Evolutionary conservation across 2,329 filamentous ascomycete species (phyloP).

Genomic region (Fusarium algeriense): DNA sequence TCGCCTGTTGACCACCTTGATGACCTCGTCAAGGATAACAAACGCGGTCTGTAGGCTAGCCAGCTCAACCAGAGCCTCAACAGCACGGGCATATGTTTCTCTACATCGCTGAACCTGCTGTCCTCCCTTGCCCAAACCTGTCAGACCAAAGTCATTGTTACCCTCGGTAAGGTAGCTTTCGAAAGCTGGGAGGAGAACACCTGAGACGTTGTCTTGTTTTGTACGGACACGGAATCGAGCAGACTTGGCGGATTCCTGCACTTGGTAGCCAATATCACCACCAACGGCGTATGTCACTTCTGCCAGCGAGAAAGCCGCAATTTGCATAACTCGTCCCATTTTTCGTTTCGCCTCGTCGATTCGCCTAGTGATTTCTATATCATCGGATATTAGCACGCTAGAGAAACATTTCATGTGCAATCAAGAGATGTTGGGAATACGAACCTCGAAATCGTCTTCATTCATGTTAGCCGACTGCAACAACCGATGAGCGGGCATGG

Average conservation of each 20-base stretch:
- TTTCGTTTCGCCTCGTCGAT: conserved; percentile 99
- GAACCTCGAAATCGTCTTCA: conserved; percentile 88
- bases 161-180: conserved; percentile 91
- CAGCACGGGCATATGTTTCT: conserved; percentile 95
- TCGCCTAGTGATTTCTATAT: conserved; percentile 88
- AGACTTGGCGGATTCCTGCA: conserved; percentile 94
- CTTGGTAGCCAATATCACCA: conserved; percentile 95
- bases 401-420: conserved; percentile 6
- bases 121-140: conserved; percentile 94
- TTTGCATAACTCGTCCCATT: conserved; percentile 99
- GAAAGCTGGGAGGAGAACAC: conserved; percentile 92
- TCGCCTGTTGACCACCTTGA: conserved; percentile 98
- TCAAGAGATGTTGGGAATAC: conserved; percentile 16
- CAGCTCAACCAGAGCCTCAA: conserved; percentile 94
- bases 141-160: conserved; percentile 95
- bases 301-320: conserved; percentile 95
- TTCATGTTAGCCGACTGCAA: conserved; percentile 8
- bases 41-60: conserved; percentile 97
- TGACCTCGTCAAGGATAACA: conserved; percentile 97
- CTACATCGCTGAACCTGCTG: conserved; percentile 96
- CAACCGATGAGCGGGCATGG: neutral
- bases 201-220: conserved; percentile 98
- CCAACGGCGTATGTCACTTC: conserved; percentile 98
- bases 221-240: conserved; percentile 93
- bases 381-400: conserved; percentile 24